Conservation (phyloP, 2,329 filamentous ascomycete genomes). For the Lachnellula willkommii region DNA sequence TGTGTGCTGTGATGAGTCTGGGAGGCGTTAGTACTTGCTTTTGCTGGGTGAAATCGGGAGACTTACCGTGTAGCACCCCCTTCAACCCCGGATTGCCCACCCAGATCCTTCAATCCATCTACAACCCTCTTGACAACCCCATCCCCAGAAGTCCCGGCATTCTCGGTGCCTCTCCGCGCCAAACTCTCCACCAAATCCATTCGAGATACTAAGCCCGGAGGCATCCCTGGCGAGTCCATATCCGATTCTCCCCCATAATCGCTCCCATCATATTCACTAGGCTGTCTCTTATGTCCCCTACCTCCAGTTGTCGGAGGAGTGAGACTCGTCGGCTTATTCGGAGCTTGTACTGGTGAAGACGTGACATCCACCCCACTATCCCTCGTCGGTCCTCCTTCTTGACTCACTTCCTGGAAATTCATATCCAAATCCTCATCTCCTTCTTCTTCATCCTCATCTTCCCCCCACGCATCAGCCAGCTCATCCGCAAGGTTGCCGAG, state of each 20-base stretch:
- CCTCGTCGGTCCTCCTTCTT: slow-evolving; percentile 31
- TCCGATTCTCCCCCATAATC: slow-evolving; percentile 71
- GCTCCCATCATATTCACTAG: slow-evolving; percentile 64
- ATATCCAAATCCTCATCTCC: slow-evolving; percentile 45
- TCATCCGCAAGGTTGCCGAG: slow-evolving; percentile 78
- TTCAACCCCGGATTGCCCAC: slow-evolving; percentile 67
- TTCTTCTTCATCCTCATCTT: slow-evolving; percentile 55
- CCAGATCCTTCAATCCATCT: slow-evolving; percentile 64
- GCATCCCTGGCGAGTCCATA: slow-evolving; percentile 62
- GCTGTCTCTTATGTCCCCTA: slow-evolving; percentile 43
- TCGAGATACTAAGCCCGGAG: slow-evolving; percentile 59
- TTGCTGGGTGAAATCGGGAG: neutral
- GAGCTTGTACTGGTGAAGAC: slow-evolving; percentile 17
- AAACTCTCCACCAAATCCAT: slow-evolving; percentile 70
- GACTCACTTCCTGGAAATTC: slow-evolving; percentile 30
- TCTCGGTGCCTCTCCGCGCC: slow-evolving; percentile 60
- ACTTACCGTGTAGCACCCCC: slow-evolving; percentile 63
- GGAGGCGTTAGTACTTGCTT: slow-evolving; percentile 9
- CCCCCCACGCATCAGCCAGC: slow-evolving; percentile 66
- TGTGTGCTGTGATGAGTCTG: slow-evolving; percentile 71
- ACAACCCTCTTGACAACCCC: slow-evolving; percentile 64
- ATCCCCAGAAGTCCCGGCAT: slow-evolving; percentile 59
- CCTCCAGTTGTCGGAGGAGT: slow-evolving; percentile 17
- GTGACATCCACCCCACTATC: slow-evolving; percentile 33
- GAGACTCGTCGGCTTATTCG: slow-evolving; percentile 19